Evolutionary conservation across 371 early-diverging fungal species (phyloP).

Genomic region (Lichtheimia hyalospora): DNA sequence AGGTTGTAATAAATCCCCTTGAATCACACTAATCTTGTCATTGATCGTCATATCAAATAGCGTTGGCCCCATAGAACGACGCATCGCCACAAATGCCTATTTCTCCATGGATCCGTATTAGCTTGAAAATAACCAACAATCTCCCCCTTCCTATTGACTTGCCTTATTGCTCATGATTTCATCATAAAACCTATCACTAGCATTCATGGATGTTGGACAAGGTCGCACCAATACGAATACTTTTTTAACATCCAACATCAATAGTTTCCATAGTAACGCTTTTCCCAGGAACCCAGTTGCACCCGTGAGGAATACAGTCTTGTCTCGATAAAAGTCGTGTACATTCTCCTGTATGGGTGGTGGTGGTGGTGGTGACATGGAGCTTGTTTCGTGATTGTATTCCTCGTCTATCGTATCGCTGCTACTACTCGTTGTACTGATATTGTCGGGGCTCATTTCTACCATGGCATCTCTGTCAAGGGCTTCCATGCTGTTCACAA

Average conservation of each 20-base stretch:
- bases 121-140: not conserved
- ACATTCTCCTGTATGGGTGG: not conserved
- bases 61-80: constrained; percentile 36
- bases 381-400: not conserved
- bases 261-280: constrained; percentile 55
- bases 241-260: constrained; percentile 28
- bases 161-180: constrained; percentile 50
- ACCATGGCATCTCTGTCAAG: constrained; percentile 20
- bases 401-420: not conserved
- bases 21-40: constrained; percentile 52
- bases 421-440: no score
- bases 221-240: constrained; percentile 36
- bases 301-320: constrained; percentile 57
- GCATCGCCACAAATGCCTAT: constrained; percentile 45
- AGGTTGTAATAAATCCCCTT: constrained; percentile 51
- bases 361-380: not conserved
- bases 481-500: constrained; percentile 41
- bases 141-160: not conserved
- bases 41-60: constrained; percentile 41
- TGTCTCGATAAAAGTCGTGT: constrained; percentile 30
- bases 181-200: constrained; percentile 31
- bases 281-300: constrained; percentile 68
- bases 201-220: not conserved
- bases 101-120: not conserved
- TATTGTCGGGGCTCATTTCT: constrained; percentile 1